phyloP scores from a whole-genome alignment of 2,329 filamentous ascomycete species.

The Lasiodiplodia citricola region DNA sequence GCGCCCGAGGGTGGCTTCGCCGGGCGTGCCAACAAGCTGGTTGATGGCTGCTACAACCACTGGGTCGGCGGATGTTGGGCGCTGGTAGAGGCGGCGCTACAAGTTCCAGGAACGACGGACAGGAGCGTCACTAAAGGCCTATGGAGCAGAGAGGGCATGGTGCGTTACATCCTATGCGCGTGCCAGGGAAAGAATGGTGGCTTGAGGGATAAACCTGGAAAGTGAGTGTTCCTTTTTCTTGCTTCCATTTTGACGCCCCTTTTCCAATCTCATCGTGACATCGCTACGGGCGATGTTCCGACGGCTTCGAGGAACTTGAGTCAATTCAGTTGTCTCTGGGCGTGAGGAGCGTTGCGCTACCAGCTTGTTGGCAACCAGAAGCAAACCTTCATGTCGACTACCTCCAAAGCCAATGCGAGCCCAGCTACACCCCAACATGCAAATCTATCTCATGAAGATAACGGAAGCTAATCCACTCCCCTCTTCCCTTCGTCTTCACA shows the following conservation, averaged over 20 bases:
- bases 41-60: slow-evolving; percentile 97
- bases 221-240: slow-evolving; percentile 60
- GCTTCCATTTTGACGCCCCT: neutral
- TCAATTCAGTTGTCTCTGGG: neutral
- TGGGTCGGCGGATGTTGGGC: slow-evolving; percentile 98
- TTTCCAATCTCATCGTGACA: neutral
- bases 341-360: neutral
- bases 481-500: slow-evolving; percentile 15
- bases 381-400: too few species aligned
- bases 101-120: slow-evolving; percentile 48
- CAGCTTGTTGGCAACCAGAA: neutral
- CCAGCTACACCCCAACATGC: too few species aligned
- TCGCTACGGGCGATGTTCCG: neutral
- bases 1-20: slow-evolving; percentile 91
- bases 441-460: slow-evolving; percentile 20
- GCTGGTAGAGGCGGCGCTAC: slow-evolving; percentile 79
- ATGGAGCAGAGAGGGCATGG: slow-evolving; percentile 83
- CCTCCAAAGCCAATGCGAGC: too few species aligned
- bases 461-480: slow-evolving; percentile 27
- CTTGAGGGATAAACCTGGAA: slow-evolving; percentile 90
- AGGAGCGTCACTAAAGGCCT: slow-evolving; percentile 42
- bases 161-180: slow-evolving; percentile 87
- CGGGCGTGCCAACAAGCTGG: slow-evolving; percentile 94
- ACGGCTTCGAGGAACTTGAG: neutral
- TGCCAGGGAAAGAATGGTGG: slow-evolving; percentile 83